Evolutionary conservation across 73 alveolate species (phyloP), one percentile per base, ranked within the genome.

Genomic region (Symbiodinium natans): DNA sequence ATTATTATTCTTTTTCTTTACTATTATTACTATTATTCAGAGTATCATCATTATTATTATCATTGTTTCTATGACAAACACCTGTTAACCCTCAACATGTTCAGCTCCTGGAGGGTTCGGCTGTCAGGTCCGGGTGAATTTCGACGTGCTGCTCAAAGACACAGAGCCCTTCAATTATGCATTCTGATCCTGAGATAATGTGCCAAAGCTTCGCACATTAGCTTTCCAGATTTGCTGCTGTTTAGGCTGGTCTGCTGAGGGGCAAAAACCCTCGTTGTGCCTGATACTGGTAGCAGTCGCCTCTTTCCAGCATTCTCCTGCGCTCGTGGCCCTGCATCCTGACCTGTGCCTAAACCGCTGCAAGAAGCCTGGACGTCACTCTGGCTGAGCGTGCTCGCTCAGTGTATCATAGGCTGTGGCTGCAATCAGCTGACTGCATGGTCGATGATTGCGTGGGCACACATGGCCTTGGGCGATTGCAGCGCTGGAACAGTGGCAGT

Each of bases 101-200:
- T 23, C 1, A 25, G n/a, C 36, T 0, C 21, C 27, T 31, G 46
- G n/a, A n/a, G n/a, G 34, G 15, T n/a, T 17, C 27, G 48, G 34
- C 7, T 0, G 23, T 56, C 95, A 89, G 95, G 97, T 90, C 39
- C 97, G 97, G 38, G 97, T 90, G 89, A 84, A 90, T 33, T 90
- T 90, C 40, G 97, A 90, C 29, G 97, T 90, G 73, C 48, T 90
- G 56, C 80, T 90, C 89, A 90, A 90, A 90, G 97, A 90, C 88
- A 90, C 97, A 63, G 80, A 63, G 80, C 80, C 80, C 36, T 63
- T 63, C 80, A 63, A 63, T 63, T 63, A 63, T 63, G 80, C 80
- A 23, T 63, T 63, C 80, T 63, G 80, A 63, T 15, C 23, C n/a
- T 52, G 80, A 63, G 4, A 15, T 3, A 31, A 29, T 63, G 80